Base-by-base conservation (phyloP, 441 rosid species). In the Jatropha multifida region DNA sequence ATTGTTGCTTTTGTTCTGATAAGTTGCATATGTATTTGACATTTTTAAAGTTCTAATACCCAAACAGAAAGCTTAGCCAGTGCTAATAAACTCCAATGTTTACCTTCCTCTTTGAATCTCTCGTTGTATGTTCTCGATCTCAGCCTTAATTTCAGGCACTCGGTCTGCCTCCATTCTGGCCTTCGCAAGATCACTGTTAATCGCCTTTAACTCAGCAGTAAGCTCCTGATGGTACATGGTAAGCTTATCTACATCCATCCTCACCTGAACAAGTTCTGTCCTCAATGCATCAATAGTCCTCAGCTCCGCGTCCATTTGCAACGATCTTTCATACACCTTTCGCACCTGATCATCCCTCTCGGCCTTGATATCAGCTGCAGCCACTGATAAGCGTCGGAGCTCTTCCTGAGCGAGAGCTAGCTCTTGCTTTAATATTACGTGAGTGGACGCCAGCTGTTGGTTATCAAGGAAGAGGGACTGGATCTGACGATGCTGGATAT, bases 51-150 rank as follows among this genome's bases (percentile, higher is more conserved):
- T 20, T 58, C 61, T 58, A 58, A 58, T 58, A 6, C n/a, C 4
- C 20, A 52, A 52, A 52, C 20, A 52, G 3, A 2, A 48, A 48
- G 8, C 32, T 4, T 52, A 54, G 58, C 58, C 58, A 54, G 20
- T 15, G 58, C 5, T 58, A 58, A 20, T 20, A 11, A 20, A 58
- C 13, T 40, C 32, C 7, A 70, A 18, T 10, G 10, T 11, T 74
- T 83, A 93, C 99, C 99, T 90, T 85, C 99, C 98, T 82, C 79
- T 88, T 46, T 86, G 83, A 83, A 87, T 83, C 80, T 93, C 92
- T 46, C 78, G 76, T 68, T 71, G 81, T 23, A 90, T 32, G 69
- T 69, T 55, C 72, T 90, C 88, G 58, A 91, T 85, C 83, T 91
- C 97, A 5, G 78, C 76, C 76, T 80, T 85, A 75, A 85, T 27